Conservation (phyloP, 1,284 basidiomycete species). For the Malassezia pachydermatis region DNA sequence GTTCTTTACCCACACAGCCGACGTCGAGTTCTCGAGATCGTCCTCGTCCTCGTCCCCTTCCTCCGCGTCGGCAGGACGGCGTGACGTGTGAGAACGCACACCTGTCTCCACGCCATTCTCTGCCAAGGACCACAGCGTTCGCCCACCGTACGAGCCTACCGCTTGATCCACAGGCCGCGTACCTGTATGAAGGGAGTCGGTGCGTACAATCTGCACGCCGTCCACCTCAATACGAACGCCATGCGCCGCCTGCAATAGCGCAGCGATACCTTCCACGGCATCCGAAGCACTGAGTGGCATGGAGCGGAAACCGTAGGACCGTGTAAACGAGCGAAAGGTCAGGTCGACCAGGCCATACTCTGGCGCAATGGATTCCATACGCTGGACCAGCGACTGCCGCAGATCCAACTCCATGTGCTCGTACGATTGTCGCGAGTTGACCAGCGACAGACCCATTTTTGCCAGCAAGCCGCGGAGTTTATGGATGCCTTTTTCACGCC, state of each 20-base stretch:
- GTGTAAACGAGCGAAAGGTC: conserved; percentile 81
- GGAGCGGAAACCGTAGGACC: conserved; percentile 77
- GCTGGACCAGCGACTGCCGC: conserved; percentile 67
- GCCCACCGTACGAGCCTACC: conserved; percentile 4
- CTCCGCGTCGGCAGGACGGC: background rate
- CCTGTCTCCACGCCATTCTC: background rate
- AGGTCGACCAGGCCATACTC: conserved; percentile 95
- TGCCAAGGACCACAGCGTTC: conserved; percentile 8
- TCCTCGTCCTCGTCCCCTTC: conserved; percentile 4
- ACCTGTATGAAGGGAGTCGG: conserved; percentile 3
- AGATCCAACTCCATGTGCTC: conserved; percentile 93
- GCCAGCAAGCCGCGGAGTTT: conserved; percentile 81
- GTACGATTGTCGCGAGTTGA: conserved; percentile 84
- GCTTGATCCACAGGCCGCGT: background rate
- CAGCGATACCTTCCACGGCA: conserved; percentile 77
- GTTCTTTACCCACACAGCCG: conserved; percentile 27
- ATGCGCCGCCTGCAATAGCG: conserved; percentile 79
- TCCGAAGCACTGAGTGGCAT: conserved; percentile 82
- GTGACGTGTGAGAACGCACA: too few relatives aligned
- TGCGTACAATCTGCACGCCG: conserved; percentile 11
- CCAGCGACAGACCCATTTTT: conserved; percentile 95
- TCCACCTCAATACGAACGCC: conserved; percentile 67
- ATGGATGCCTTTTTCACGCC: conserved; percentile 85
- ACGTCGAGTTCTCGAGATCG: conserved; percentile 13
- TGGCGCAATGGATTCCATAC: conserved; percentile 80